Evolutionary conservation across 2,329 filamentous ascomycete genomes (phyloP).

Genomic region (Pezicula rhizophila): DNA sequence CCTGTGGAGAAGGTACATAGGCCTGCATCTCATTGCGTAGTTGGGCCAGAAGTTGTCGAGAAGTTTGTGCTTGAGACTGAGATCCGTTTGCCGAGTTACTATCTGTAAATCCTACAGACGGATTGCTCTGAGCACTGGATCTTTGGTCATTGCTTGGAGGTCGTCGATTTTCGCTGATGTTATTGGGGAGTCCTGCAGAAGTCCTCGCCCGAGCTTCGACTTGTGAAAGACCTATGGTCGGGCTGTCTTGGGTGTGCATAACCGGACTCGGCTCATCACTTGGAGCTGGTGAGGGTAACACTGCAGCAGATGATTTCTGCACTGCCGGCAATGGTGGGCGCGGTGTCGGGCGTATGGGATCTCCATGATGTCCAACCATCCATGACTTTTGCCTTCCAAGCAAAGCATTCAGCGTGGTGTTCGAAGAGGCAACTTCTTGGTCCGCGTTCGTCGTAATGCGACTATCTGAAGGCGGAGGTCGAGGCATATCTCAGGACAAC

Average conservation of each 20-base stretch:
- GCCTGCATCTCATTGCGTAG: background rate
- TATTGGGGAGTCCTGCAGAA: background rate
- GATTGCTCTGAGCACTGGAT: background rate
- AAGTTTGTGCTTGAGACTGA: too few relatives aligned
- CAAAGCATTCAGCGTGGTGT: constrained; percentile 28
- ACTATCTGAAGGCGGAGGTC: constrained; percentile 25
- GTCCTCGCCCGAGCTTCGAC: background rate
- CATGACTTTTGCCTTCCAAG: constrained; percentile 29
- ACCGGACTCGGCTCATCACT: constrained; percentile 53
- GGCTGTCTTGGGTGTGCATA: constrained; percentile 26
- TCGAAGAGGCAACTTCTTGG: constrained; percentile 26
- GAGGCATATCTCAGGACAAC: constrained; percentile 20
- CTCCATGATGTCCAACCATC: constrained; percentile 21
- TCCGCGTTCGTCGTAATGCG: constrained; percentile 16
- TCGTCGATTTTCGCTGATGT: too few relatives aligned
- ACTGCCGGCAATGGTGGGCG: constrained; percentile 7
- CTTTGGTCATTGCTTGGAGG: too few relatives aligned
- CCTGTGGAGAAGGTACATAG: background rate
- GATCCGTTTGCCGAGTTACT: background rate
- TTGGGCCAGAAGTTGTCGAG: background rate
- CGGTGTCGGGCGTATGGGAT: constrained; percentile 24
- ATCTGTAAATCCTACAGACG: background rate
- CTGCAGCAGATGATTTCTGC: constrained; percentile 19
- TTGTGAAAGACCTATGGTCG: constrained; percentile 4
- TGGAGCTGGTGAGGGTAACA: constrained; percentile 56